These are phyloP conservation scores for Populus hybrid DNA, from an alignment of 441 rosid species.

Conservation along the genomic window DNA sequence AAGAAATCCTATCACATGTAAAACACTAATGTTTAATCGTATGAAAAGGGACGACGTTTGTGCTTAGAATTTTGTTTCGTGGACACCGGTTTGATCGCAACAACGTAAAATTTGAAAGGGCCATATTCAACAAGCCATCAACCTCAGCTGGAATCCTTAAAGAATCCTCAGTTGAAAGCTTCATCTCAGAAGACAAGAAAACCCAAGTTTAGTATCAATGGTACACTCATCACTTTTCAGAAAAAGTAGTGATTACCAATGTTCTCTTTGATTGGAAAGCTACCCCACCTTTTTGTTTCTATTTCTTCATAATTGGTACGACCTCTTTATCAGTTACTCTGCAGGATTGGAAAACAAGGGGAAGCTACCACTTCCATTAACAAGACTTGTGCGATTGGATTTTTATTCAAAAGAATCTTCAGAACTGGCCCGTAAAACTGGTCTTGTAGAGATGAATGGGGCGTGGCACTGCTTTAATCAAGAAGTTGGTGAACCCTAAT, in stretches of 20 bases:
- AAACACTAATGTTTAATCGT: not conserved
- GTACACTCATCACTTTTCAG: not conserved
- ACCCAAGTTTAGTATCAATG: not conserved
- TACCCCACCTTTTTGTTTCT: not conserved
- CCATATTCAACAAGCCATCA: not conserved
- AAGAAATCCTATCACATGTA: not conserved
- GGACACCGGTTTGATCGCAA: not conserved
- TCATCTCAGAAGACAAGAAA: not conserved
- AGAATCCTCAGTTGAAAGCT: not conserved
- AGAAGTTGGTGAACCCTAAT: not conserved
- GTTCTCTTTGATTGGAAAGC: not conserved
- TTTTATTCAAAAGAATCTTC: too few relatives aligned
- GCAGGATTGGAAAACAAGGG: too few relatives aligned
- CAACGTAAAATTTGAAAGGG: not conserved
- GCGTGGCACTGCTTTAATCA: not conserved
- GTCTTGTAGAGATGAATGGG: too few relatives aligned
- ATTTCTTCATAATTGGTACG: too few relatives aligned
- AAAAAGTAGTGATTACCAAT: not conserved
- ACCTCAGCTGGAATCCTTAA: not conserved
- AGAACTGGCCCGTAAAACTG: not conserved
- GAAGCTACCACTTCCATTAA: too few relatives aligned
- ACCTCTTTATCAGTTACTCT: too few relatives aligned
- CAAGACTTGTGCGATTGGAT: too few relatives aligned
- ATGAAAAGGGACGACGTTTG: not conserved
- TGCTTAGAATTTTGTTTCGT: not conserved